A percentile compares a stretch with the other conserved stretches of the same genome.
Evolutionary conservation across 768 basidiomycete species (phyloP).

Genomic region (Galerina sulciceps): DNA sequence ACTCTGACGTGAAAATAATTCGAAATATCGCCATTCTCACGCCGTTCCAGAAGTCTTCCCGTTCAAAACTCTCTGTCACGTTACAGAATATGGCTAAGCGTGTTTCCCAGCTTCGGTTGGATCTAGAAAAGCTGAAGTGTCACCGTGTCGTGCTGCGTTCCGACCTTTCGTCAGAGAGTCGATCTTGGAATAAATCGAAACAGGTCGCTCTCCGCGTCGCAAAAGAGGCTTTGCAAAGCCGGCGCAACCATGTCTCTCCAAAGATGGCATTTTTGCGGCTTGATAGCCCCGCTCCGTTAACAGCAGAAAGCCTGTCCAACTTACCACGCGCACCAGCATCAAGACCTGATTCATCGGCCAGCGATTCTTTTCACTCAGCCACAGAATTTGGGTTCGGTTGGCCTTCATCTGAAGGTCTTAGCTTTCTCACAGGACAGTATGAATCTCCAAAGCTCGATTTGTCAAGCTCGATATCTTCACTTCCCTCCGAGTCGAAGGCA

Average conservation of each 20-base stretch:
- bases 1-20: conserved; percentile 69
- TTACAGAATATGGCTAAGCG: conserved; percentile 67
- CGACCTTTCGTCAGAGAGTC: conserved; percentile 76
- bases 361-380: conserved; percentile 73
- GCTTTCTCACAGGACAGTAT: conserved; percentile 32
- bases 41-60: conserved; percentile 85
- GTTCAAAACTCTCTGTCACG: conserved; percentile 69
- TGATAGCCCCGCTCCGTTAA: conserved; percentile 23
- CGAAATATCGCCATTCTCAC: conserved; percentile 85
- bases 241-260: conserved; percentile 36
- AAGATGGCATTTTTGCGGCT: conserved; percentile 41
- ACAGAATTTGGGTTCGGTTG: conserved; percentile 58
- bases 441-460: conserved; percentile 36
- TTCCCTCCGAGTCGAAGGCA: conserved; percentile 27
- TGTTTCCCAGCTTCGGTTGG: conserved; percentile 69
- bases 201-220: conserved; percentile 77
- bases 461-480: conserved; percentile 35
- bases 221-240: conserved; percentile 62
- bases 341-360: conserved; percentile 49
- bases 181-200: conserved; percentile 68
- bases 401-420: conserved; percentile 46
- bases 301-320: conserved; percentile 5
- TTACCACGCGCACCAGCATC: conserved; percentile 24
- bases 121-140: conserved; percentile 74
- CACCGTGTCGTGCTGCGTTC: conserved; percentile 74